Base-by-base conservation (phyloP, 257 asterid genomes). In the Gentiana dahurica region DNA sequence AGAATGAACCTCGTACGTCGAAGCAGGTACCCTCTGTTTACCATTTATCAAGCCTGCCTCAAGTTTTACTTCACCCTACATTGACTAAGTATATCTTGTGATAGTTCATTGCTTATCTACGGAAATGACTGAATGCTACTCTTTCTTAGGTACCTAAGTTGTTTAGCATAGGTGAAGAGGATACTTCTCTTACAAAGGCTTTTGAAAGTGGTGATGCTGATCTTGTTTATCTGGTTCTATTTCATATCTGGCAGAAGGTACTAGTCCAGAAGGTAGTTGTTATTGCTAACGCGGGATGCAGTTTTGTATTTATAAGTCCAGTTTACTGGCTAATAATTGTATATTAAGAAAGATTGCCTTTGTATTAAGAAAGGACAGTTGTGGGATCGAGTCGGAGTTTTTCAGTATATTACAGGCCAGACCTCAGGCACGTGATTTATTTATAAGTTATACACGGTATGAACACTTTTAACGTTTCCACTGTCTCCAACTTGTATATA, bases 151-250 rank as follows among this genome's bases (percentile, higher is more conserved):
- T 92, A 64, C 99, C 95, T 68, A 87, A 88, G 65, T 70, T 92
- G 81, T 71, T 92, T 53, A 88, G 99, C 86, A 88, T 88, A 65
- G 97, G 87, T 75, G 95, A 92, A 79, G 99, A 85, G 76, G 94
- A 81, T 70, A 80, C 79, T 48, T 95, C 99, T 63, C 93, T 92
- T n/a, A 34, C 64, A 61, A 92, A 92, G 84, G 86, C 95, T 49
- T 72, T 80, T 38, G 95, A 92, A 77, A 80, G 94, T 62, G 97
- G 99, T 54, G 99, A 92, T 71, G 88, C 97, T 11, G 99, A 92
- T 83, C 95, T 92, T 39, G 87, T 88, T 47, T 88, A 88, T 70
- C 99, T 92, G 66, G 99, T 88, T 62, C 70, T 92, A 71, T 89
- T 92, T 66, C 95, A 92, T 68, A 78, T 88, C 61, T 80, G 94